phyloP scores from a whole-genome alignment of 768 basidiomycete species.

The Terana coerulea region DNA sequence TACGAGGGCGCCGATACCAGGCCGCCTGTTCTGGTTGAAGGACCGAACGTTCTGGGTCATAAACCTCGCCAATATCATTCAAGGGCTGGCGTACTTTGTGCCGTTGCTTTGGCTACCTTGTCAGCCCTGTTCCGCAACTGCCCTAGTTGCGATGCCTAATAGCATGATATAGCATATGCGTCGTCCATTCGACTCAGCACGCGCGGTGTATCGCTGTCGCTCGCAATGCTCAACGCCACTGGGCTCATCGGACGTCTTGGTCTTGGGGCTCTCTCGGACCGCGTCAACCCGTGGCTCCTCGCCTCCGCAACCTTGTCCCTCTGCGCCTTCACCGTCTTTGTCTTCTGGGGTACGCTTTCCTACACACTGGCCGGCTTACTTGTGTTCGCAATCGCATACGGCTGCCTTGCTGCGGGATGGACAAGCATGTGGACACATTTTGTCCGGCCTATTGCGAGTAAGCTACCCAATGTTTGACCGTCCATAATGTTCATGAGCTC shows the following conservation, averaged over 20 bases:
- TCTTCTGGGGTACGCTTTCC: slow-evolving; percentile 30
- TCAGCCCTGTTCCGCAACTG: slow-evolving; percentile 4
- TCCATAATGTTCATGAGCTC: background rate
- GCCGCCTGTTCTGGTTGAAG: slow-evolving; percentile 17
- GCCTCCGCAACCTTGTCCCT: slow-evolving; percentile 17
- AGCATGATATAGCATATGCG: slow-evolving; percentile 20
- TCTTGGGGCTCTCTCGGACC: slow-evolving; percentile 18
- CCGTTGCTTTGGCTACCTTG: slow-evolving; percentile 25
- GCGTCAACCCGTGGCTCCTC: slow-evolving; percentile 19
- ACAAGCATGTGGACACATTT: slow-evolving; percentile 29
- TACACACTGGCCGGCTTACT: slow-evolving; percentile 23
- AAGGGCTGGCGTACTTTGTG: slow-evolving; percentile 24
- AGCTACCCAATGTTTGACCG: slow-evolving; percentile 1
- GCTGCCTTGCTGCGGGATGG: slow-evolving; percentile 30
- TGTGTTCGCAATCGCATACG: slow-evolving; percentile 26
- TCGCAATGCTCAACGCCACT: slow-evolving; percentile 22
- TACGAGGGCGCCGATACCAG: background rate
- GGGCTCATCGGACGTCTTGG: slow-evolving; percentile 19
- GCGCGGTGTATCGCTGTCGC: slow-evolving; percentile 15
- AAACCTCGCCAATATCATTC: slow-evolving; percentile 20
- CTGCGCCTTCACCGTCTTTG: slow-evolving; percentile 25
- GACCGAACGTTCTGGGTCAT: slow-evolving; percentile 23
- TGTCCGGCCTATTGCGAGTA: slow-evolving; percentile 20
- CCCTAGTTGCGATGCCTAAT: background rate
- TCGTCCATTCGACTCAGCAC: slow-evolving; percentile 12